Percentiles rank a stretch among this genome's conserved stretches.
Evolutionary conservation across 768 basidiomycete species (phyloP).

Genomic region (Rhizopogon vulgaris): DNA sequence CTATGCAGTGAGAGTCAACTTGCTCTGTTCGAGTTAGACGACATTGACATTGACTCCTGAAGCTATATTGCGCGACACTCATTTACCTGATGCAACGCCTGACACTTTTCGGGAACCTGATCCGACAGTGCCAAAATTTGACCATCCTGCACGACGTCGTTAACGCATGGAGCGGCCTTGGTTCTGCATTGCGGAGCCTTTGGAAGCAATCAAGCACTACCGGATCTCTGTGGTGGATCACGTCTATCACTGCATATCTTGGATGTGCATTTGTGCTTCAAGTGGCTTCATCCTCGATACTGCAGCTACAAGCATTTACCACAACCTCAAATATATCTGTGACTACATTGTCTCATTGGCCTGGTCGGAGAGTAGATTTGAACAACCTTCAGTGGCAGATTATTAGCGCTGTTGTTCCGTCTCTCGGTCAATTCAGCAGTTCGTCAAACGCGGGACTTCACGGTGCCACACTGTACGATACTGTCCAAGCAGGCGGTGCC

Average conservation of each 20-base stretch:
- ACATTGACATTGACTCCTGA: not conserved
- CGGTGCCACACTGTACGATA: constrained; percentile 5
- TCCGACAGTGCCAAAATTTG: not conserved
- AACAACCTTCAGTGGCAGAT: not conserved
- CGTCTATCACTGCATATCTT: constrained; percentile 2
- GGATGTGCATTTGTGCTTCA: constrained; percentile 1
- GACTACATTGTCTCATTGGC: not conserved
- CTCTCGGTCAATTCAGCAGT: not conserved
- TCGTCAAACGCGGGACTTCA: not conserved
- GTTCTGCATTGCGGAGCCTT: constrained; percentile 1
- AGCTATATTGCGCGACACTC: constrained; percentile 9
- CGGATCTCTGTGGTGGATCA: not conserved
- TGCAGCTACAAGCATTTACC: constrained; percentile 5
- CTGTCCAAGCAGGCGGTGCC: not conserved
- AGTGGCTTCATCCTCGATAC: constrained; percentile 5
- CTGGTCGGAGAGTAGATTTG: not conserved
- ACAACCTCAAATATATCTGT: not conserved
- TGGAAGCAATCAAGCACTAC: constrained; percentile 2
- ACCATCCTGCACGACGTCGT: constrained; percentile 1
- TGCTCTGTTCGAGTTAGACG: not conserved
- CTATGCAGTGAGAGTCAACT: constrained; percentile 1
- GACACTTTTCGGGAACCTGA: constrained; percentile 3
- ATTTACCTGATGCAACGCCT: constrained; percentile 10
- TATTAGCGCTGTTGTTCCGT: not conserved
- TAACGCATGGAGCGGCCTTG: constrained; percentile 4